Percentiles rank a stretch among this genome's conserved stretches.
phyloP scores from a whole-genome alignment of 1,284 basidiomycete species.

The Puccinia horiana region DNA sequence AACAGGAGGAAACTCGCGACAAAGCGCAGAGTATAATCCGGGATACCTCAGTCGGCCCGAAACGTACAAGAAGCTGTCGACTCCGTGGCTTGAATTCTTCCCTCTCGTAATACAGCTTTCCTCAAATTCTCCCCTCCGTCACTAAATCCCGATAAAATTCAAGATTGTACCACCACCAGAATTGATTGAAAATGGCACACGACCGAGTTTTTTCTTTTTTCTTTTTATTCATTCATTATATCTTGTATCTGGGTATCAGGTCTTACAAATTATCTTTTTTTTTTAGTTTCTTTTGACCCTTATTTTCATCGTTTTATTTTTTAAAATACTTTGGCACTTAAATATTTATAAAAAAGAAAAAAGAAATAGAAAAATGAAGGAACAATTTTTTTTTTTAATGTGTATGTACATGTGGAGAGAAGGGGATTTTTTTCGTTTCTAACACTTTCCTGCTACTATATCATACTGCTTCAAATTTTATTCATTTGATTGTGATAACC shows the following conservation, averaged over 20 bases:
- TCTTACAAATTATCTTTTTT: not conserved
- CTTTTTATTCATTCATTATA: not conserved
- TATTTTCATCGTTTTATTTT: not conserved
- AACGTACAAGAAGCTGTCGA: slow-evolving; percentile 1
- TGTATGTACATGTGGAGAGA: too few species aligned
- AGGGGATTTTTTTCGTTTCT: not conserved
- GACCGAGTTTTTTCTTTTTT: not conserved
- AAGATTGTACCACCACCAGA: slow-evolving; percentile 4
- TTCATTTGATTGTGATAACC: not conserved
- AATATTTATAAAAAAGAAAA: not conserved
- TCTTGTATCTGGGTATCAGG: slow-evolving; percentile 5
- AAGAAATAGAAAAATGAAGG: not conserved
- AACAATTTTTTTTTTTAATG: not conserved
- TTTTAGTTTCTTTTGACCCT: not conserved
- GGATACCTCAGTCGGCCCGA: not conserved
- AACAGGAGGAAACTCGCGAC: not conserved
- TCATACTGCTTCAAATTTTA: not conserved
- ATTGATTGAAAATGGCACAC: not conserved
- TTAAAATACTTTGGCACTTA: too few species aligned
- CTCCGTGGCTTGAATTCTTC: not conserved
- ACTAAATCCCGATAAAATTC: not conserved
- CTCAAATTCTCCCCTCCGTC: not conserved
- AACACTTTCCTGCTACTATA: not conserved
- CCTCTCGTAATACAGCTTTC: slow-evolving; percentile 2
- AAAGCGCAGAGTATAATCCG: not conserved